Conservation (phyloP, 352 stramenopile species). For the Globisporangium abappressorium region DNA sequence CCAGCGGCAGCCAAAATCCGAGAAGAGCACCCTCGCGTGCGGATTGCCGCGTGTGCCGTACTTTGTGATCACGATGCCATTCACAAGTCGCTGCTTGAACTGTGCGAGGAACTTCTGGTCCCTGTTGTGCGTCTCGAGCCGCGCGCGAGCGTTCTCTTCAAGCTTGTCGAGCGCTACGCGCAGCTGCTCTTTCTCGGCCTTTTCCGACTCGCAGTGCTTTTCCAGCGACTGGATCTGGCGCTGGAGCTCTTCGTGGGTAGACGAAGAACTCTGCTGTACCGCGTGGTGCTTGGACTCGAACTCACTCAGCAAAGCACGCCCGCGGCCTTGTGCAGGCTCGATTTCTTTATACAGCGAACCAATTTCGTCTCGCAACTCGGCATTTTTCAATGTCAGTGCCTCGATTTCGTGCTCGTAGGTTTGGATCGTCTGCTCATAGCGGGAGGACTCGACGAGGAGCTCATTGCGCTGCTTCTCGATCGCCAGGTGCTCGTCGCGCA, state of each 20-base stretch:
- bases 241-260: conserved; percentile 21
- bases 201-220: conserved; percentile 22
- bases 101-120: conserved; percentile 43
- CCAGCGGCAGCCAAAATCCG: conserved; percentile 52
- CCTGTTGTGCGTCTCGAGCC: conserved; percentile 27
- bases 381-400: conserved; percentile 28
- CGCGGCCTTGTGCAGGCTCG: conserved; percentile 17
- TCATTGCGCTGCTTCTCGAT: conserved; percentile 35
- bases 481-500: conserved; percentile 22
- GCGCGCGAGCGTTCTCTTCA: conserved; percentile 24
- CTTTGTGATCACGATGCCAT: conserved; percentile 53
- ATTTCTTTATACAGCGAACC: conserved; percentile 32
- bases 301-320: conserved; percentile 10
- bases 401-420: conserved; percentile 36
- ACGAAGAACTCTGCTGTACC: conserved; percentile 13
- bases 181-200: conserved; percentile 27
- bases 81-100: conserved; percentile 58
- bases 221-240: conserved; percentile 25
- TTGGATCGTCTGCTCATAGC: conserved; percentile 37
- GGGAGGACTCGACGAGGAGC: conserved; percentile 40
- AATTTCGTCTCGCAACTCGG: conserved; percentile 25
- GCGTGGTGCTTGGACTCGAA: neutral
- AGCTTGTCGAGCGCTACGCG: conserved; percentile 32
- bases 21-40: conserved; percentile 50
- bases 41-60: conserved; percentile 45